phyloP scores from a whole-genome alignment of 1,139 yeast genomes.

The Candida buenavistaensis region DNA sequence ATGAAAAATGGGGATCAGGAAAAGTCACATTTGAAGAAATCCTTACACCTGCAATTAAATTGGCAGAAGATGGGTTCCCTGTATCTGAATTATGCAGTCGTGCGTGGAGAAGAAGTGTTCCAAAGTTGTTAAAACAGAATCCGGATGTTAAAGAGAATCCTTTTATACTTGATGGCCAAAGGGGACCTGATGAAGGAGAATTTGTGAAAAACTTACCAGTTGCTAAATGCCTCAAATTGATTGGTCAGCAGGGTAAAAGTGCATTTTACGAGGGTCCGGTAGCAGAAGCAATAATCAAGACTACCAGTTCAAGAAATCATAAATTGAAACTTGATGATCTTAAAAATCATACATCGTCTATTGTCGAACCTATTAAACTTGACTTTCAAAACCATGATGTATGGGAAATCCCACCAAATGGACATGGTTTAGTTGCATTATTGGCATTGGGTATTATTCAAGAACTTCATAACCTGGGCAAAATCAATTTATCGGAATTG shows the following conservation, averaged over 20 bases:
- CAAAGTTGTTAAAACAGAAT: constrained; percentile 40
- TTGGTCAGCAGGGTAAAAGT: constrained; percentile 58
- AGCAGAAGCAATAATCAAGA: constrained; percentile 64
- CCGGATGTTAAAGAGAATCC: constrained; percentile 31
- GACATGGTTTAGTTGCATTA: constrained; percentile 75
- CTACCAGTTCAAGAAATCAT: constrained; percentile 55
- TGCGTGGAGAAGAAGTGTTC: constrained; percentile 48
- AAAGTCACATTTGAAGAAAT: constrained; percentile 59
- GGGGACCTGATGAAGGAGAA: constrained; percentile 61
- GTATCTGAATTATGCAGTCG: constrained; percentile 59
- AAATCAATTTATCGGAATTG: constrained; percentile 44
- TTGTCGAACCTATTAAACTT: constrained; percentile 60
- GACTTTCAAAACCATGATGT: constrained; percentile 45
- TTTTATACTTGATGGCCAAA: constrained; percentile 33
- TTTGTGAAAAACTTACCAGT: constrained; percentile 51
- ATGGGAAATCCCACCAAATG: constrained; percentile 83
- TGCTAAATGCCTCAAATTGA: constrained; percentile 53
- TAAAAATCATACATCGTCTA: constrained; percentile 52
- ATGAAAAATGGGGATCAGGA: constrained; percentile 72
- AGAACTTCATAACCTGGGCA: constrained; percentile 49
- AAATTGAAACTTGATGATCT: constrained; percentile 58
- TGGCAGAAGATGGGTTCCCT: constrained; percentile 69
- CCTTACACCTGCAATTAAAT: constrained; percentile 66
- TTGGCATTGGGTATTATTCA: constrained; percentile 66
- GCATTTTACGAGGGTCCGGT: constrained; percentile 71